Conservation (phyloP, 495 filamentous ascomycete genomes). For the Zalerion maritima region DNA sequence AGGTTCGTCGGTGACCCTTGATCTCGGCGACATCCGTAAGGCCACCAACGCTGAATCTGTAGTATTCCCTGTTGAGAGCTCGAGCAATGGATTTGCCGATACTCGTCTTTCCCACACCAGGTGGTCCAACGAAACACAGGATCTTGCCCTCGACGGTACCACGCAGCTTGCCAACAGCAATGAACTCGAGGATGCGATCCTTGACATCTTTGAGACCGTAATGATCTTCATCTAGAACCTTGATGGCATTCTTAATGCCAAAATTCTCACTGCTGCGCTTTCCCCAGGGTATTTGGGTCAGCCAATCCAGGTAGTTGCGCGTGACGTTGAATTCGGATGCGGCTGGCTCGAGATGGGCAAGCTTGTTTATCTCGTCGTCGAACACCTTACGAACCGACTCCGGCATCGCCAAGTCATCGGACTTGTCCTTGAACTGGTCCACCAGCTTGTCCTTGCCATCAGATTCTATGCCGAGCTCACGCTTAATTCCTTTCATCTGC, state of each 20-base stretch:
- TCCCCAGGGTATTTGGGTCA: conserved; percentile 97
- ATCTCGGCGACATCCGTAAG: conserved; percentile 98
- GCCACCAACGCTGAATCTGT: conserved; percentile 94
- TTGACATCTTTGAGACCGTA: conserved; percentile 97
- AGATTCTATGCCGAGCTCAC: conserved; percentile 89
- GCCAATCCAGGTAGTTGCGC: conserved; percentile 97
- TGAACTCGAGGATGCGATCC: conserved; percentile 96
- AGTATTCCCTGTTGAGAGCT: conserved; percentile 89
- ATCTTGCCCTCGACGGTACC: conserved; percentile 99
- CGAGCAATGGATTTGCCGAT: conserved; percentile 97
- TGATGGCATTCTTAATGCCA: conserved; percentile 77
- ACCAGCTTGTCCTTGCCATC: conserved; percentile 97
- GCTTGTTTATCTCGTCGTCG: conserved; percentile 94
- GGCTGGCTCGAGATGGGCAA: conserved; percentile 84
- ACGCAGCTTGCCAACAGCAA: conserved; percentile 92
- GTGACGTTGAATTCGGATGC: conserved; percentile 98
- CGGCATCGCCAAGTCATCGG: conserved; percentile 87
- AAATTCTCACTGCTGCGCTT: conserved; percentile 94
- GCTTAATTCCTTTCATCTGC: conserved; percentile 97
- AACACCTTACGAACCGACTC: conserved; percentile 94
- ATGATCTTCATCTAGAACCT: conserved; percentile 90
- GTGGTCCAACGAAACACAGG: conserved; percentile 91
- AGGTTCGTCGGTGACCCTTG: conserved; percentile 93
- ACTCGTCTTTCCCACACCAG: conserved; percentile 91
- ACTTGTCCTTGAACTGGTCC: conserved; percentile 94